Conservation (phyloP, 768 basidiomycete species). For the Leucocoprinus sp. region DNA sequence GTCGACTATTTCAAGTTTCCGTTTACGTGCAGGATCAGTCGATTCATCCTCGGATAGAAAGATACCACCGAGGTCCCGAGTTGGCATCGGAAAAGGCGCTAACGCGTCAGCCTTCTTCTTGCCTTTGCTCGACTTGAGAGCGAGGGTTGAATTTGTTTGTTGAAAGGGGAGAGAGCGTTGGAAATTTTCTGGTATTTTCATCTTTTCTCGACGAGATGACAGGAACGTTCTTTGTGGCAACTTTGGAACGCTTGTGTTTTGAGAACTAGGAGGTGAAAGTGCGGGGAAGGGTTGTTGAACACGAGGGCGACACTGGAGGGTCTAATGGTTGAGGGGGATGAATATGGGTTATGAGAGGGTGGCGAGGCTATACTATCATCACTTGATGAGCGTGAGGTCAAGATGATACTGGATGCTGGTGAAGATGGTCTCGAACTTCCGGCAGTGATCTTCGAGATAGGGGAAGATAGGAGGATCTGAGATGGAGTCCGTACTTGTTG, state of each 20-base stretch:
- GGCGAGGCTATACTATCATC: not conserved
- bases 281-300: constrained; percentile 8
- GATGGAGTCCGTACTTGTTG: constrained; percentile 9
- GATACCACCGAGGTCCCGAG: constrained; percentile 3
- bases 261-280: constrained; percentile 3
- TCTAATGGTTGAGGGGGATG: not conserved
- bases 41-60: not conserved
- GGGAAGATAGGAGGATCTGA: constrained; percentile 5
- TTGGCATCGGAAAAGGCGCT: constrained; percentile 9
- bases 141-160: not conserved
- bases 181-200: not conserved
- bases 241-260: not conserved
- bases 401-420: not conserved
- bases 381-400: not conserved
- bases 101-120: constrained; percentile 11
- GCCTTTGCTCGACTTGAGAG: not conserved
- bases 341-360: constrained; percentile 7
- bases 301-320: not conserved
- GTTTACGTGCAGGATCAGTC: not conserved
- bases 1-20: constrained; percentile 4
- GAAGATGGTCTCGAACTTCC: not conserved
- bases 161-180: not conserved
- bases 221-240: constrained; percentile 6
- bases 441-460: not conserved
- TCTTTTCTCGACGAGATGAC: constrained; percentile 1